phyloP scores from a whole-genome alignment of 2,329 filamentous ascomycete genomes.

The Pezicula rhizophila region DNA sequence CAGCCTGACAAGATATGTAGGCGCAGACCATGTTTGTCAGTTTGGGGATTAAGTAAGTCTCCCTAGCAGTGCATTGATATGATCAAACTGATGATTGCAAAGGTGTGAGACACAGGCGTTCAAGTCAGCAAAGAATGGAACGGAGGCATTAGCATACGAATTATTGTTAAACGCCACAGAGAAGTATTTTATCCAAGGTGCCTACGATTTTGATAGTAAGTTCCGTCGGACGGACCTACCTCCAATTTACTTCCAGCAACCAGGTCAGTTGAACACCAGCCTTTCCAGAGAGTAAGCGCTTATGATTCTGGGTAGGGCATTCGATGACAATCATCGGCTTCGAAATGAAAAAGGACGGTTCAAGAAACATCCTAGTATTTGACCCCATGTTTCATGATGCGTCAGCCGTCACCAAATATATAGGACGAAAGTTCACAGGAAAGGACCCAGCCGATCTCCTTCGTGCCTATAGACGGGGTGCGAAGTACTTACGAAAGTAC shows the following conservation, averaged over 20 bases:
- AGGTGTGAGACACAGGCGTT: constrained; percentile 61
- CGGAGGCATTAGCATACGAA: constrained; percentile 14
- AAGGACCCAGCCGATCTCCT: constrained; percentile 49
- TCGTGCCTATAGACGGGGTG: constrained; percentile 67
- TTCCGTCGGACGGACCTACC: constrained; percentile 68
- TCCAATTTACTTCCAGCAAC: constrained; percentile 86
- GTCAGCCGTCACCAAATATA: constrained; percentile 52
- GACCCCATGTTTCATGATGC: constrained; percentile 78
- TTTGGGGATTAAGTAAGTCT: constrained; percentile 57
- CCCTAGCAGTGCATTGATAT: neutral
- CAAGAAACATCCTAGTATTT: constrained; percentile 71
- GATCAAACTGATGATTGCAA: constrained; percentile 3
- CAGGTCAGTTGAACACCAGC: constrained; percentile 39
- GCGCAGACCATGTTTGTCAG: constrained; percentile 72
- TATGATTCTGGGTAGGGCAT: constrained; percentile 51
- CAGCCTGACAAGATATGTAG: constrained; percentile 32
- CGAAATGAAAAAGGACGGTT: constrained; percentile 61
- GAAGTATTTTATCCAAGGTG: constrained; percentile 63
- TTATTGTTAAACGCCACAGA: constrained; percentile 64
- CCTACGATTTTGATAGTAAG: constrained; percentile 45
- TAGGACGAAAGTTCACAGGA: constrained; percentile 40
- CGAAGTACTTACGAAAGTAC: constrained; percentile 62
- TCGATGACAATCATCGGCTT: constrained; percentile 87
- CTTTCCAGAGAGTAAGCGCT: neutral
- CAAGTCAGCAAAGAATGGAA: constrained; percentile 33